A percentile compares a stretch with the other conserved stretches of the same genome.
phyloP scores from a whole-genome alignment of 495 filamentous ascomycete species.

The Antarctomyces pellizariae region DNA sequence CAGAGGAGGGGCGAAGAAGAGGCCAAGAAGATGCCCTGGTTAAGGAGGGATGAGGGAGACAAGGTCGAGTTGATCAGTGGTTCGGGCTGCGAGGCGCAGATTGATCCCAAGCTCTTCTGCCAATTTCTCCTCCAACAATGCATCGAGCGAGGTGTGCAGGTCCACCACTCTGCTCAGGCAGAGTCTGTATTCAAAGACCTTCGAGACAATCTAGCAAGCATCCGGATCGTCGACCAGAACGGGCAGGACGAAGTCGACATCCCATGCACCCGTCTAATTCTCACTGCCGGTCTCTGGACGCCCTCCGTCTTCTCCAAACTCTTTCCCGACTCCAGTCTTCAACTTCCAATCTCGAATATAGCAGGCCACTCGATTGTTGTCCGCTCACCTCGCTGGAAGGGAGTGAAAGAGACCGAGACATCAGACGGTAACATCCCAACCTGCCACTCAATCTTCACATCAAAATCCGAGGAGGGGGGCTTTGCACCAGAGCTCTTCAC shows the following conservation, averaged over 20 bases:
- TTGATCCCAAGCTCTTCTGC: constrained; percentile 37
- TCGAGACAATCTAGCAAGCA: constrained; percentile 19
- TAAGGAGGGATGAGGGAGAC: constrained; percentile 25
- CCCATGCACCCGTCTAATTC: constrained; percentile 30
- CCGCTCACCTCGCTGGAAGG: constrained; percentile 30
- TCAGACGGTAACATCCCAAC: constrained; percentile 12
- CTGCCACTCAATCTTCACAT: constrained; percentile 53
- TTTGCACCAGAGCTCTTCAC: constrained; percentile 58
- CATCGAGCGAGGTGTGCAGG: constrained; percentile 30
- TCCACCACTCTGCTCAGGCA: constrained; percentile 40
- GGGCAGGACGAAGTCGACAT: constrained; percentile 28
- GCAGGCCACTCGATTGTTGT: constrained; percentile 53
- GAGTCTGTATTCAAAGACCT: constrained; percentile 25
- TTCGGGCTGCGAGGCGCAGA: constrained; percentile 39
- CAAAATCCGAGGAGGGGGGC: constrained; percentile 23
- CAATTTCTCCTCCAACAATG: constrained; percentile 36
- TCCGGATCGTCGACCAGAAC: constrained; percentile 20
- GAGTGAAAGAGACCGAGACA: no score
- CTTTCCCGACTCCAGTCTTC: constrained; percentile 29
- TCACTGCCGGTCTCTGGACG: constrained; percentile 53
- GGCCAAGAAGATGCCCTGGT: constrained; percentile 28
- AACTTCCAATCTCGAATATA: constrained; percentile 32
- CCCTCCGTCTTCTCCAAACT: constrained; percentile 32
- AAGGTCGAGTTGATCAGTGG: constrained; percentile 36
- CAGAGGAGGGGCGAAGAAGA: constrained; percentile 6